phyloP scores from a whole-genome alignment of 2,329 filamentous ascomycete species.

The Metarhizium anisopliae region DNA sequence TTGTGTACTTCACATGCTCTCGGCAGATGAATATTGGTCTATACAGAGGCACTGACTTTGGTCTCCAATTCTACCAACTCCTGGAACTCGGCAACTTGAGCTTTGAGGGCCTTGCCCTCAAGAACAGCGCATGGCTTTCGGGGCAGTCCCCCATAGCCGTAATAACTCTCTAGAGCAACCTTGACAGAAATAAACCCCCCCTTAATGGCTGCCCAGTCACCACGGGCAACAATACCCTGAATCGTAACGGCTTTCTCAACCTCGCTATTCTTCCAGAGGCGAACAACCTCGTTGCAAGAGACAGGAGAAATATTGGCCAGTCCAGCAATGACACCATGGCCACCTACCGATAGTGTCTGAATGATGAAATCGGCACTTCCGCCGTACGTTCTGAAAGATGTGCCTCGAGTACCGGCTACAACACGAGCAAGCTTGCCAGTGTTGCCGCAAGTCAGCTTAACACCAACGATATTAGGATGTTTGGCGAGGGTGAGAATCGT shows the following conservation, averaged over 20 bases:
- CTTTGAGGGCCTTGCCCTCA: constrained; percentile 13
- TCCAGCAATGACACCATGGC: constrained; percentile 63
- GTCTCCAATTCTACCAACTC: constrained; percentile 15
- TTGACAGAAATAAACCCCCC: constrained; percentile 63
- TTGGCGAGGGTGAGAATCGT: constrained; percentile 42
- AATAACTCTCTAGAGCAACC: constrained; percentile 51
- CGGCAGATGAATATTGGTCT: not conserved
- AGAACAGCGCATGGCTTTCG: constrained; percentile 37
- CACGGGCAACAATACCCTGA: constrained; percentile 55
- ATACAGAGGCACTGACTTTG: constrained; percentile 21
- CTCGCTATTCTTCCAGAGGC: constrained; percentile 52
- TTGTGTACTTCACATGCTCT: not conserved
- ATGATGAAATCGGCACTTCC: constrained; percentile 68
- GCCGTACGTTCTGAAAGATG: constrained; percentile 56
- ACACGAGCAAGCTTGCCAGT: constrained; percentile 48
- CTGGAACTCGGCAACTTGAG: constrained; percentile 14
- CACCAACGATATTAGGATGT: constrained; percentile 50
- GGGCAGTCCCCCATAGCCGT: constrained; percentile 54
- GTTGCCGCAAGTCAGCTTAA: constrained; percentile 56
- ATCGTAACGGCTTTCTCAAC: constrained; percentile 49
- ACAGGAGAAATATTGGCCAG: constrained; percentile 46
- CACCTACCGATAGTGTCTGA: constrained; percentile 60
- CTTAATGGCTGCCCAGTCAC: constrained; percentile 62
- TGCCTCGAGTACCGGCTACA: constrained; percentile 32
- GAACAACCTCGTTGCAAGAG: constrained; percentile 7